These are phyloP conservation scores for Phytophthora aleatoria DNA, from an alignment of 352 stramenopile genomes.

Conservation along the genomic window DNA sequence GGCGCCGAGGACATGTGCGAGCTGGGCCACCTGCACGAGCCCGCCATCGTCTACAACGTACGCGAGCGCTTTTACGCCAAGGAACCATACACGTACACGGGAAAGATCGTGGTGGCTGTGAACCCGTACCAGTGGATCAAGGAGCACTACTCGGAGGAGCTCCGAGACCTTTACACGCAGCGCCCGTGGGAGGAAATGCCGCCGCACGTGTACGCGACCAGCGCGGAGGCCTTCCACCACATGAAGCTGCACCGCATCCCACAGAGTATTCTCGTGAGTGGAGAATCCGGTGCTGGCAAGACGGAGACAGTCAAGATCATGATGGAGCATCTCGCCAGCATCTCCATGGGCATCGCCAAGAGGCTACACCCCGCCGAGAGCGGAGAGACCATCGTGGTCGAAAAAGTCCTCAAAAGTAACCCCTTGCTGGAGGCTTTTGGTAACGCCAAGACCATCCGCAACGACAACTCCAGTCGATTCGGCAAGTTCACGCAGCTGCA, in stretches of 20 bases:
- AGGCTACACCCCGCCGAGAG: conserved; percentile 64
- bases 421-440: conserved; percentile 91
- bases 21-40: conserved; percentile 89
- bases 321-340: conserved; percentile 94
- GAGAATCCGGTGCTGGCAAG: conserved; percentile 94
- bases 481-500: conserved; percentile 95
- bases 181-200: conserved; percentile 70
- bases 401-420: conserved; percentile 92
- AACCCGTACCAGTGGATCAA: conserved; percentile 96
- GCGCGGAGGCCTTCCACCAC: conserved; percentile 80
- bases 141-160: conserved; percentile 80
- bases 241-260: conserved; percentile 76
- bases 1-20: conserved; percentile 87
- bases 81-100: conserved; percentile 96
- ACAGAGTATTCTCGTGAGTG: conserved; percentile 93
- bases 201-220: conserved; percentile 91
- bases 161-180: conserved; percentile 75
- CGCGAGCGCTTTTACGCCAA: conserved; percentile 81
- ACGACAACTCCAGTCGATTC: conserved; percentile 96
- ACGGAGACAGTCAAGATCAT: conserved; percentile 97
- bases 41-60: conserved; percentile 93
- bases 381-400: conserved; percentile 73
- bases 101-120: conserved; percentile 96
- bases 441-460: conserved; percentile 93
- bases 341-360: conserved; percentile 72